phyloP scores from a whole-genome alignment of 208 protist genomes.

The Acanthamoeba lenticulata region DNA sequence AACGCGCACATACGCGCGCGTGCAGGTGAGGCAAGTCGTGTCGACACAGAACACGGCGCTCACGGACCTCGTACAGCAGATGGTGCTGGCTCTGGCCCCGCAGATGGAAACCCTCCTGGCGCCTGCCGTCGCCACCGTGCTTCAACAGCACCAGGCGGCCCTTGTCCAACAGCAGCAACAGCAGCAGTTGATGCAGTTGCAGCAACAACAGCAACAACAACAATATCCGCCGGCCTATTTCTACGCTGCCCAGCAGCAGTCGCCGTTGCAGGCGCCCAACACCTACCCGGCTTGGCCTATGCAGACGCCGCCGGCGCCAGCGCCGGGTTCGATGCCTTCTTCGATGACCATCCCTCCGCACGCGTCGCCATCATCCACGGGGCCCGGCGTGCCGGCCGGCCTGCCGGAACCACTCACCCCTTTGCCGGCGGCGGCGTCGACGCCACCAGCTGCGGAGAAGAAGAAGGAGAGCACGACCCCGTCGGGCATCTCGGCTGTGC shows the following conservation, averaged over 20 bases:
- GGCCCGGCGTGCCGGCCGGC: no score
- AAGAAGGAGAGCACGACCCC: background rate
- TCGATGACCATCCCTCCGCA: background rate
- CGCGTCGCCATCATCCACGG: background rate
- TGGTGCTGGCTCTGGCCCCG: conserved; percentile 31
- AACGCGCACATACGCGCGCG: background rate
- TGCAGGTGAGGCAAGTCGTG: conserved; percentile 20
- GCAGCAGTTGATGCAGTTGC: background rate
- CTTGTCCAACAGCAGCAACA: background rate
- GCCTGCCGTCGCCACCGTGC: conserved; percentile 3
- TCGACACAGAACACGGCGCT: conserved; percentile 25
- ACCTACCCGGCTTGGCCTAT: background rate
- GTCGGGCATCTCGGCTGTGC: conserved; percentile 1
- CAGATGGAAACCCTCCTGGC: conserved; percentile 12
- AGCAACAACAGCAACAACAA: background rate
- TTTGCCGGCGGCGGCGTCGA: background rate
- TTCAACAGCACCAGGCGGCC: background rate
- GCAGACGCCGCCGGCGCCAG: background rate
- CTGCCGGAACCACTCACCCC: conserved; percentile 6
- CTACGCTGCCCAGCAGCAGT: background rate
- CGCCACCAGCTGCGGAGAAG: background rate
- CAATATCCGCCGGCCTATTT: background rate
- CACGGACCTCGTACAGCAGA: conserved; percentile 38
- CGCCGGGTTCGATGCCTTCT: background rate
- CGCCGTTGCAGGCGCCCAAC: background rate